These are phyloP conservation scores for Trichoderma pleuroti DNA, from an alignment of 2,329 filamentous ascomycete genomes.

Conservation along the genomic window DNA sequence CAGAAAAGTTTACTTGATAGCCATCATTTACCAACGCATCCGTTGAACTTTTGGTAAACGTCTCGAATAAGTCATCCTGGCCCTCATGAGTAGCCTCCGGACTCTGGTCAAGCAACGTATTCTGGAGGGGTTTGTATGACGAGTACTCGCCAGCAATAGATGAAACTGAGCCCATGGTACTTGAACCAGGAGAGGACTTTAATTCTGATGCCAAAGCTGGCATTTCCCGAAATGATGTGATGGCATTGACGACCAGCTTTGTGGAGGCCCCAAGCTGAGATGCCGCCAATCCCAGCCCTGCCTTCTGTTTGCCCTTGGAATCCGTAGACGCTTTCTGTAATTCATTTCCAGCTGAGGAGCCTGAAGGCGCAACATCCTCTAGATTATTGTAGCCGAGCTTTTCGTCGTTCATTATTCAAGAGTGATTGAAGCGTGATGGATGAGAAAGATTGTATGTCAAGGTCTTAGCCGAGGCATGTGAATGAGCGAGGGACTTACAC, in stretches of 20 bases:
- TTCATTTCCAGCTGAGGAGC: background rate
- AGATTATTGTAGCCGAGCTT: background rate
- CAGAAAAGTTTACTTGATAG: background rate
- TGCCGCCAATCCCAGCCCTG: background rate
- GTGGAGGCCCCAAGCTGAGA: background rate
- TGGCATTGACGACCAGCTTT: background rate
- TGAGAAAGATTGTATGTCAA: background rate
- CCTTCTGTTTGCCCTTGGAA: slow-evolving; percentile 9
- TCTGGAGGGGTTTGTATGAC: background rate
- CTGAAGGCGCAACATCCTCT: background rate
- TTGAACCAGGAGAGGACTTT: background rate
- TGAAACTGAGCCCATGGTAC: background rate
- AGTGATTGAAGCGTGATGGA: background rate
- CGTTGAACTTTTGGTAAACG: background rate
- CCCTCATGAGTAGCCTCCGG: background rate
- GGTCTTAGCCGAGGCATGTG: background rate
- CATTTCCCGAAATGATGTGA: background rate
- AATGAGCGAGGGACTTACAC: background rate
- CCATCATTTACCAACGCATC: background rate
- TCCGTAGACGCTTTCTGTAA: background rate
- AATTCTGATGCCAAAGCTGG: background rate
- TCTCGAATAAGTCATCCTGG: background rate
- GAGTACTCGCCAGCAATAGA: background rate
- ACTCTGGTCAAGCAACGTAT: background rate
- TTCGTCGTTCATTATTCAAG: background rate